Evolutionary conservation across 1,284 basidiomycete genomes (phyloP).

Genomic region (Fomitopsis betulina): DNA sequence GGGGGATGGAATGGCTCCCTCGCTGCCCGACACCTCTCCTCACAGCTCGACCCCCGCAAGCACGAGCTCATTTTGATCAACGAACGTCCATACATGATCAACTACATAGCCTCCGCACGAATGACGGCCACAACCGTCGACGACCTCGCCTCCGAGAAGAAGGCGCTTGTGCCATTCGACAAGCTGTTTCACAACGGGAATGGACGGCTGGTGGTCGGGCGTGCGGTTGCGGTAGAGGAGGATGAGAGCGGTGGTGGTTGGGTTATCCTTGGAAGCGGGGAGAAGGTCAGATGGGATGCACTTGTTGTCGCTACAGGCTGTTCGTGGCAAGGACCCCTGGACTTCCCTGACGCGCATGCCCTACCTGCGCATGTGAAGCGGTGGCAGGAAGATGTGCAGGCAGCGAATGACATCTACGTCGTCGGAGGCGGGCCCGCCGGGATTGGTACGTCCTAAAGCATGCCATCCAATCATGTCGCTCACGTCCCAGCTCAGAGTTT

Average conservation of each 20-base stretch:
- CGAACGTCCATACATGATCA: slow-evolving; percentile 28
- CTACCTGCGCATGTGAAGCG: slow-evolving; percentile 33
- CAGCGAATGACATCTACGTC: slow-evolving; percentile 47
- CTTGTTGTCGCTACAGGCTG: slow-evolving; percentile 58
- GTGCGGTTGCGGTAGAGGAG: slow-evolving; percentile 40
- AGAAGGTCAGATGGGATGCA: slow-evolving; percentile 43
- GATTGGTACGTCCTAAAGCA: slow-evolving; percentile 36
- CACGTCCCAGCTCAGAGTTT: slow-evolving; percentile 36
- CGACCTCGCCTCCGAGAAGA: slow-evolving; percentile 26
- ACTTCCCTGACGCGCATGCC: slow-evolving; percentile 40
- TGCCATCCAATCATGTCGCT: neutral
- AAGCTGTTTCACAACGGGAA: slow-evolving; percentile 43
- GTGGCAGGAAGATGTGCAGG: slow-evolving; percentile 43
- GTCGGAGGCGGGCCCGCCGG: slow-evolving; percentile 64
- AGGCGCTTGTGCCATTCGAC: slow-evolving; percentile 37
- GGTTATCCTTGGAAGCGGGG: slow-evolving; percentile 43
- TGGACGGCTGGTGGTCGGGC: slow-evolving; percentile 40
- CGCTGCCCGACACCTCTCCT: slow-evolving; percentile 28
- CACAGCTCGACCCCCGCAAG: slow-evolving; percentile 27
- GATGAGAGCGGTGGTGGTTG: slow-evolving; percentile 33
- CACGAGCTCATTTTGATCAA: slow-evolving; percentile 33
- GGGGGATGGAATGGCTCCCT: slow-evolving; percentile 30
- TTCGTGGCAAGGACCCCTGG: slow-evolving; percentile 46
- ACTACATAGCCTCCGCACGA: slow-evolving; percentile 30
- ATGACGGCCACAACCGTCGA: slow-evolving; percentile 29